A percentile compares a stretch with the other conserved stretches of the same genome.
phyloP scores from a whole-genome alignment of 495 filamentous ascomycete species.

The Viridothelium virens region DNA sequence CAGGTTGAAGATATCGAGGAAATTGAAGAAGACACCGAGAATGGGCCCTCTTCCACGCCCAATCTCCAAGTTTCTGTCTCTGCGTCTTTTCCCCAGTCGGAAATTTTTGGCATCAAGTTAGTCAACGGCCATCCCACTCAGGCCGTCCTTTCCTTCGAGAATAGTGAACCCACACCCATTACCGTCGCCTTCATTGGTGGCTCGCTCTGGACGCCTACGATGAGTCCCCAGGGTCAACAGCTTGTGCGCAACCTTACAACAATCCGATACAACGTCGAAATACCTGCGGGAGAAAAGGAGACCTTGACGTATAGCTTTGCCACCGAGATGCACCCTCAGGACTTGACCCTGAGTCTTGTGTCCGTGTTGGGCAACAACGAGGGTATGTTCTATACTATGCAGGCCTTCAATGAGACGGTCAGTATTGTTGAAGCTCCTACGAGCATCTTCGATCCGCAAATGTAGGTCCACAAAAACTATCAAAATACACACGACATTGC shows the following conservation, averaged over 20 bases:
- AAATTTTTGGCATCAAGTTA: constrained; percentile 92
- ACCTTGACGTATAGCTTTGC: constrained; percentile 74
- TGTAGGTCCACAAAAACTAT: constrained; percentile 50
- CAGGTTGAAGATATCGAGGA: constrained; percentile 36
- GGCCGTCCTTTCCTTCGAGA: constrained; percentile 71
- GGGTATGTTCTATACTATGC: constrained; percentile 62
- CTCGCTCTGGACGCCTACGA: constrained; percentile 51
- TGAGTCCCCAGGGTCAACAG: constrained; percentile 43
- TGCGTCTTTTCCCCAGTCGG: constrained; percentile 75
- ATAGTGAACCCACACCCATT: constrained; percentile 72
- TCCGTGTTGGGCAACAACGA: constrained; percentile 61
- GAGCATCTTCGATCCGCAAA: constrained; percentile 91
- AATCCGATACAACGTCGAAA: constrained; percentile 60
- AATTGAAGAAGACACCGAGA: constrained; percentile 35
- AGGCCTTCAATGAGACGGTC: constrained; percentile 80
- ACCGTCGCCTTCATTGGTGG: constrained; percentile 72
- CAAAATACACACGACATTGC: background rate
- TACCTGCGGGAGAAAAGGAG: constrained; percentile 70
- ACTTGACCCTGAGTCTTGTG: constrained; percentile 69
- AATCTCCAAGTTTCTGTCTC: constrained; percentile 66
- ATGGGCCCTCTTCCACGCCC: constrained; percentile 33
- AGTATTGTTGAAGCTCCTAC: constrained; percentile 86
- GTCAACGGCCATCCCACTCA: constrained; percentile 86
- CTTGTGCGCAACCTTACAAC: constrained; percentile 79
- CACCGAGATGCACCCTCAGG: constrained; percentile 89